These are phyloP conservation scores for Heterobasidion occidentale DNA, from an alignment of 1,284 basidiomycete species.

Conservation along the genomic window DNA sequence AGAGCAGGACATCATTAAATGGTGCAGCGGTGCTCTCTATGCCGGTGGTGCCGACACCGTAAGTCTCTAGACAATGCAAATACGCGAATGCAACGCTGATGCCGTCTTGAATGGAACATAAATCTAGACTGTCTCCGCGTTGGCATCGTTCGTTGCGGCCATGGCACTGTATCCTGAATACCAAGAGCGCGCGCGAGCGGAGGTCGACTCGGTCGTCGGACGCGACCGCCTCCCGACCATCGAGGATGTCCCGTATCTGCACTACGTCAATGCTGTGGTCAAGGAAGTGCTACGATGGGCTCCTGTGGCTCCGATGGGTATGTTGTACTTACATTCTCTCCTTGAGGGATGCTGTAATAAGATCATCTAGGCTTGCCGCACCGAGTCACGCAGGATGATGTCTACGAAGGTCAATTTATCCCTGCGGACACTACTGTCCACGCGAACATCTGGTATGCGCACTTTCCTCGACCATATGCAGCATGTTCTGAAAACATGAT, in stretches of 20 bases:
- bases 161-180: constrained; percentile 19
- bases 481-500: neutral
- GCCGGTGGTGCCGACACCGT: constrained; percentile 41
- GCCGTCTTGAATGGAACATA: neutral
- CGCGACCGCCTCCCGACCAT: constrained; percentile 16
- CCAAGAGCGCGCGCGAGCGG: constrained; percentile 18
- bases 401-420: constrained; percentile 14
- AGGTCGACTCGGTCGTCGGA: constrained; percentile 18
- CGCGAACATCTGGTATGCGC: constrained; percentile 12
- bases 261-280: constrained; percentile 20
- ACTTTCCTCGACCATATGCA: neutral
- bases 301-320: constrained; percentile 9
- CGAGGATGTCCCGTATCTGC: constrained; percentile 15
- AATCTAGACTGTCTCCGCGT: constrained; percentile 14
- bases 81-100: neutral
- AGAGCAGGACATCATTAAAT: constrained; percentile 24
- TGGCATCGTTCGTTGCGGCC: constrained; percentile 16
- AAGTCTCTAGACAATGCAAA: neutral
- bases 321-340: neutral
- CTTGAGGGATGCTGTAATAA: too few relatives aligned
- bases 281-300: constrained; percentile 20
- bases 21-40: constrained; percentile 27
- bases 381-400: constrained; percentile 11
- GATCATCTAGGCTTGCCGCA: constrained; percentile 8
- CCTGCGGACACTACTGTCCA: constrained; percentile 12